A percentile compares a stretch with the other conserved stretches of the same genome.
phyloP scores from a whole-genome alignment of 1,139 yeast species.

The Wickerhamiella infanticola region DNA sequence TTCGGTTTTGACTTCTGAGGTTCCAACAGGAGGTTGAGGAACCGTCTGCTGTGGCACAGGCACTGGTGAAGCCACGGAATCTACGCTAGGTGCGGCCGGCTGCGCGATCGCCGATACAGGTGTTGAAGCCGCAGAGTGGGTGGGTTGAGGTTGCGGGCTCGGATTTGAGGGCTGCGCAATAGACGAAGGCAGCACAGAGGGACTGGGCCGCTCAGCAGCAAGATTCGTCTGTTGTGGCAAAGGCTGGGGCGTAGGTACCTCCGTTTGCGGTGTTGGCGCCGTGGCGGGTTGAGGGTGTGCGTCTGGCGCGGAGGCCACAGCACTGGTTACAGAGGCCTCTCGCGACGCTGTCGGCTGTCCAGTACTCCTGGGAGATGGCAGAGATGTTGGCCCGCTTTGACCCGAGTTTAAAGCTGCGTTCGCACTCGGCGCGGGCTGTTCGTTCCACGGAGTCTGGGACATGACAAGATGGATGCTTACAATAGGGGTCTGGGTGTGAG shows the following conservation, averaged over 20 bases:
- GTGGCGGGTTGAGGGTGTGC: background rate
- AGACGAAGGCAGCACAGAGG: background rate
- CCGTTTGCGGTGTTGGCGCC: background rate
- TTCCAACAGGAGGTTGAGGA: conserved; percentile 19
- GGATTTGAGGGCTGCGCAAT: background rate
- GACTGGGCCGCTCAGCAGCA: background rate
- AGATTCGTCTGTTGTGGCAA: background rate
- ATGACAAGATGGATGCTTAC: conserved; percentile 1
- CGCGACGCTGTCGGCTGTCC: background rate
- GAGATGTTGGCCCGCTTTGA: background rate
- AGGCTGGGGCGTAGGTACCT: background rate
- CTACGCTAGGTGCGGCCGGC: background rate
- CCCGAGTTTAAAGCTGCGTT: background rate
- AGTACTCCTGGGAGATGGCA: background rate
- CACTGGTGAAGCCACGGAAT: background rate
- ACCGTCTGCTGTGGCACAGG: conserved; percentile 10
- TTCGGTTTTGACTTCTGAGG: background rate
- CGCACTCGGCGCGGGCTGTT: conserved; percentile 7
- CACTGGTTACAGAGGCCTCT: background rate
- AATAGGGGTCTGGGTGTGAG: background rate
- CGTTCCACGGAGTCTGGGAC: conserved; percentile 10
- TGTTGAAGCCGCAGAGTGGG: background rate
- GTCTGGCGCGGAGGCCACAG: background rate
- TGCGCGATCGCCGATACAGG: background rate
- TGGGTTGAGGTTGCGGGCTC: background rate